Percentiles rank a stretch among this genome's conserved stretches.
Evolutionary conservation across 108 stramenopile genomes (phyloP).

Genomic region (Epithemia pelagica): DNA sequence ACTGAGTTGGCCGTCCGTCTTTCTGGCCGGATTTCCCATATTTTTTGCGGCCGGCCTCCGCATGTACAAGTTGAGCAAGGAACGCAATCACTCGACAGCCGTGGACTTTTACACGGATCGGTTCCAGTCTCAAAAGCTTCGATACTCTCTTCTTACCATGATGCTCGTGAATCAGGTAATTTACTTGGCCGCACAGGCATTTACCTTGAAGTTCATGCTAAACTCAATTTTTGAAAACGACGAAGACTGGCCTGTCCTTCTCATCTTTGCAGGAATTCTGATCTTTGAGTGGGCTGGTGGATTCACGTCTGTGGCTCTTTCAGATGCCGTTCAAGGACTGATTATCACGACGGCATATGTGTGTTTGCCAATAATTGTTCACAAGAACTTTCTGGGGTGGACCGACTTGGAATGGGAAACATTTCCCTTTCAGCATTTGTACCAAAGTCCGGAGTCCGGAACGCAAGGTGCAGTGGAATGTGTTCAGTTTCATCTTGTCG

Average conservation of each 20-base stretch:
- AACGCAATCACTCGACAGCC: conserved; percentile 28
- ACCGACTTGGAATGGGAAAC: conserved; percentile 16
- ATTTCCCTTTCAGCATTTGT: conserved; percentile 24
- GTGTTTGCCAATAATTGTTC: conserved; percentile 18
- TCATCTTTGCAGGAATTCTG: conserved; percentile 25
- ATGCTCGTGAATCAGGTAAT: conserved; percentile 26
- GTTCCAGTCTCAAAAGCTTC: conserved; percentile 24
- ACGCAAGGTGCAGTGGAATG: conserved; percentile 25
- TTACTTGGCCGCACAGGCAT: conserved; percentile 31
- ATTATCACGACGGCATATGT: no score
- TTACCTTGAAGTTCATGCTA: conserved; percentile 23
- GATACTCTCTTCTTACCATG: conserved; percentile 24
- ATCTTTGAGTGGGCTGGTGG: conserved; percentile 37
- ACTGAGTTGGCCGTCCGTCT: no score
- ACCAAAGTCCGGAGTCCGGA: conserved; percentile 17
- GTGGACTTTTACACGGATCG: conserved; percentile 43
- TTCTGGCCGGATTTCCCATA: no score
- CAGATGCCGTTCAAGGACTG: no score
- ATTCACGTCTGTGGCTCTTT: no score
- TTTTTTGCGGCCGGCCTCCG: conserved; percentile 26
- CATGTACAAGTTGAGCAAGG: conserved; percentile 15
- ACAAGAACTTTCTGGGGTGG: conserved; percentile 23
- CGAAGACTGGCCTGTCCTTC: conserved; percentile 12
- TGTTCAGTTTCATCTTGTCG: conserved; percentile 29
- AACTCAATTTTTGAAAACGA: conserved; percentile 31